Base-by-base conservation (phyloP, 495 filamentous ascomycete genomes). In the Xylaria telfairii region DNA sequence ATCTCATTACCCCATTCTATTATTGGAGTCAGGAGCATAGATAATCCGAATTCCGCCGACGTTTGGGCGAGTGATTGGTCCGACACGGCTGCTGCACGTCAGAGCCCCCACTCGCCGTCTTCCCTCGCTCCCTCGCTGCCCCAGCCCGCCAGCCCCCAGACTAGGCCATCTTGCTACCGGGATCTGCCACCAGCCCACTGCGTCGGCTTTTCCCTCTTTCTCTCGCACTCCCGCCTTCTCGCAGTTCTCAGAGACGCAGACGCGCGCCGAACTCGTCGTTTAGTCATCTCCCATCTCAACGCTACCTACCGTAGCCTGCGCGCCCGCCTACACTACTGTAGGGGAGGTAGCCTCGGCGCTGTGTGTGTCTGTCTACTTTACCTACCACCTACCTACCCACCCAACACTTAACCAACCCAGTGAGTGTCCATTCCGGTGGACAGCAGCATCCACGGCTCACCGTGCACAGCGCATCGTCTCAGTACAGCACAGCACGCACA, bases 181-280 rank as follows among this genome's bases (percentile, higher is more conserved):
- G 42, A 49, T 47, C 57, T 65, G 44, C 62, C 37, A 44, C 42
- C 62, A 65, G 62, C 62, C 62, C 62, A 49, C 44, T 46, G 60
- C 60, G 8, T 44, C 60, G 60, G 60, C 41, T 63, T 63, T 63
- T 63, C 60, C 60, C 60, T 46, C 60, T 30, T 42, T 63, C 60
- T 63, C 60, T 63, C 41, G 30, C 60, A 63, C 26, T 63, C 60
- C 60, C 41, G 37, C 60, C 60, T 46, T 63, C 24, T 46, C 24
- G 39, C 24, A 19, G 10, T 46, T 46, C 60, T 46, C 21, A 46
- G 34, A 21, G 13, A 41, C 32, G 30, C 30, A 56, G 53, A 37
- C 30, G 19, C 56, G 57, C 56, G 56, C 56, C 57, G 5, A 19
- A 57, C 28, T 57, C 54, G 15, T 19, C 28, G 54, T 57, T 56